Base-by-base conservation (phyloP, 2,329 filamentous ascomycete genomes). In the Aspergillus hiratsukae region DNA sequence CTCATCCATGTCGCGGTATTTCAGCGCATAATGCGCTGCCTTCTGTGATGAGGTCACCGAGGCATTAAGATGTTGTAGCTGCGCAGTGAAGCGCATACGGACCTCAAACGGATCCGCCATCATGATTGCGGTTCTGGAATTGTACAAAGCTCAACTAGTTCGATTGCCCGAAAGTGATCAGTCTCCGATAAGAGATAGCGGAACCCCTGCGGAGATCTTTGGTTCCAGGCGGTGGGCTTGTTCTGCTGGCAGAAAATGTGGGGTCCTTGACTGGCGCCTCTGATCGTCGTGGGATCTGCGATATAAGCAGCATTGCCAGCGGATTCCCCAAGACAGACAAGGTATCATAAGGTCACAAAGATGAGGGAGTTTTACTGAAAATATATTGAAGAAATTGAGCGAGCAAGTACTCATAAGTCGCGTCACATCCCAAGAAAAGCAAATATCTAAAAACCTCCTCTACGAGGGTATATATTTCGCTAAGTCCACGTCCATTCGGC, bases 91-190 rank as follows among this genome's bases (percentile, higher is more conserved):
- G 76, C 91, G 91, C 84, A 99, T 92, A 71, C 94, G 92, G 66
- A 97, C 93, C 80, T 97, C 94, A 75, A 99, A 99, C 5, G 95
- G 94, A 76, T 99, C 92, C 48, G 83, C 83, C 85, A 87, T 88
- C 50, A 81, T 75, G 77, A 41, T 67, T 50, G 40, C 41, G 45
- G 43, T 46, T 49, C 46, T n/a, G 1, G 40, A 27, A 11, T 5
- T 43, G 27, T 23, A 25, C n/a, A 40, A 14, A 17, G 43, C 10
- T 46, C 43, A 27, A 14, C 21, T 23, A 25, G 31, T 37, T 6
- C 23, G 10, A 7, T 14, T 46, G 40, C 40, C n/a, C 6, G n/a
- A 43, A 43, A 43, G 40, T 43, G 9, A 23, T 23, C 40, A 19
- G 21, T 21, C 40, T 25, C 21, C 23, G 43, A 46, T 23, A 46